Base-by-base conservation (phyloP, 306 rosid genomes). In the Vigna trinervia region DNA sequence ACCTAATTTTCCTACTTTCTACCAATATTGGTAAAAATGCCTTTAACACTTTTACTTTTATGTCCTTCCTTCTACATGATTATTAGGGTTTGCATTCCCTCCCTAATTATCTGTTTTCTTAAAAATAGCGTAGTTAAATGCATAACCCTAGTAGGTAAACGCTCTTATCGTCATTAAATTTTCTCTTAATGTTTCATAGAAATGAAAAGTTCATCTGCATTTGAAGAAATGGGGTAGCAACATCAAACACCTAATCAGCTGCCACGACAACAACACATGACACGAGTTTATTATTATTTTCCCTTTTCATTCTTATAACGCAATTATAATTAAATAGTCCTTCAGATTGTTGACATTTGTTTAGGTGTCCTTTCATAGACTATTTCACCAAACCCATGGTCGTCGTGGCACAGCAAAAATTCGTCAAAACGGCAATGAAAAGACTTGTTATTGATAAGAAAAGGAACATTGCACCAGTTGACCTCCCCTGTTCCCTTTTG, bases 211-310 rank as follows among this genome's bases (percentile, higher is more conserved):
- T 83, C 77, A 77, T 83, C 84, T 83, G 7, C 77, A 62, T 74
- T 66, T 83, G 85, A 86, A 83, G 89, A 83, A 83, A 86, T n/a
- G 57, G 30, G 1, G 11, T 39, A 80, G 74, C 81, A 80, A 63
- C 81, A 79, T 78, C 81, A 83, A 77, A 26, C 77, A 85, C 81
- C 89, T 78, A 83, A 83, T 83, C 84, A 76, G 80, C 56, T 80
- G 20, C 67, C 56, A 71, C 52, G 84, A 76, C 75, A 78, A 85
- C 70, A 28, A 81, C 77, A 65, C 57, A 68, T 13, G 4, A 4
- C 66, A 64, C 56, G 67, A 20, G 14, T 64, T 77, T 53, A 43
- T 38, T 56, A 2, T 69, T 63, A 41, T 41, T 5, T 47, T 1
- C 3, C 68, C 41, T 12, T 22, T 39, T 28, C n/a, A 69, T 61